phyloP scores from a whole-genome alignment of 208 protist genomes.

The Wallacemonas sp. region DNA sequence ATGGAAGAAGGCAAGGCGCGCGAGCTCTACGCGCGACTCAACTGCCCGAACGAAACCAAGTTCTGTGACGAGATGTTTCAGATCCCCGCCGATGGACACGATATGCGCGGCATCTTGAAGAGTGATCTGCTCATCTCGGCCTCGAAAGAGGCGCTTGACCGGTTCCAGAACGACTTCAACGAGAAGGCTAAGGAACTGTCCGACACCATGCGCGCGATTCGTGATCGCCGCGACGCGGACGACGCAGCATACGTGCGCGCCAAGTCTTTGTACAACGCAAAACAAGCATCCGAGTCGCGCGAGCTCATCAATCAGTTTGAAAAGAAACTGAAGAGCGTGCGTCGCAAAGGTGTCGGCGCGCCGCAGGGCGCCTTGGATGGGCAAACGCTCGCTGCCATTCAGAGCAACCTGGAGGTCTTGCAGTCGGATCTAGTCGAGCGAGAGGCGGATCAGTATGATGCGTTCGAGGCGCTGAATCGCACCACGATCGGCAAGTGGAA shows the following conservation, averaged over 20 bases:
- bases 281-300: conserved; percentile 39
- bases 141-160: conserved; percentile 73
- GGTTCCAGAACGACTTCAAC: conserved; percentile 77
- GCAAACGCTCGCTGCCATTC: conserved; percentile 24
- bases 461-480: conserved; percentile 62
- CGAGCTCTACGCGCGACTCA: conserved; percentile 69
- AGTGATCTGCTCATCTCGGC: conserved; percentile 53
- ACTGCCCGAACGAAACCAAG: conserved; percentile 79
- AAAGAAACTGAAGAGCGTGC: conserved; percentile 47
- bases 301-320: conserved; percentile 68
- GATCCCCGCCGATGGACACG: conserved; percentile 57
- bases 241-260: conserved; percentile 50
- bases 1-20: conserved; percentile 42
- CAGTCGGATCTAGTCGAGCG: conserved; percentile 63
- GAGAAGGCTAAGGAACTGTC: conserved; percentile 81
- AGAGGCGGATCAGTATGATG: conserved; percentile 78
- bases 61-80: conserved; percentile 78
- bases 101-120: conserved; percentile 57
- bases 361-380: neutral
- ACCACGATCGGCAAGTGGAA: conserved; percentile 79
- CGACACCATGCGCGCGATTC: conserved; percentile 72
- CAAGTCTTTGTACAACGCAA: conserved; percentile 34
- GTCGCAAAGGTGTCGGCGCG: conserved; percentile 32
- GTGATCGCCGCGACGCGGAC: conserved; percentile 58
- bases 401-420: conserved; percentile 42